A percentile compares a stretch with the other conserved stretches of the same genome.
These are phyloP conservation scores for Teunomyces cretensis DNA, from an alignment of 805 yeast genomes.

Conservation along the genomic window DNA sequence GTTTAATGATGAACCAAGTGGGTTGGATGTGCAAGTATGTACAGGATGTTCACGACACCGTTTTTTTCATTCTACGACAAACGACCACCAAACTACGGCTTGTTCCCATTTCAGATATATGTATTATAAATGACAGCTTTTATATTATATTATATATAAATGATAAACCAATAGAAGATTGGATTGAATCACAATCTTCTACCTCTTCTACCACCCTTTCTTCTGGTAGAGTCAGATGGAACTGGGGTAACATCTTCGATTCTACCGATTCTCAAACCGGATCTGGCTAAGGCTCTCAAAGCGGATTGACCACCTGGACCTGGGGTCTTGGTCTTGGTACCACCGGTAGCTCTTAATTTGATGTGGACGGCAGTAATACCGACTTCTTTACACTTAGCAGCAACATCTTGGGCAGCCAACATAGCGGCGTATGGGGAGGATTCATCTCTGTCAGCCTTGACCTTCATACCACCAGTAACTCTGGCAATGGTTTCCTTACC, in stretches of 20 bases:
- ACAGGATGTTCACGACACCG: no score
- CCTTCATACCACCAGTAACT: slow-evolving; percentile 99
- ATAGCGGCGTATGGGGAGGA: slow-evolving; percentile 99
- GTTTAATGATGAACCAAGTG: background rate
- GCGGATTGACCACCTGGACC: slow-evolving; percentile 99
- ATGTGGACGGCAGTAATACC: slow-evolving; percentile 99
- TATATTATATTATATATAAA: slow-evolving; percentile 4
- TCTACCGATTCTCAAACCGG: slow-evolving; percentile 99
- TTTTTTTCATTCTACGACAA: no score
- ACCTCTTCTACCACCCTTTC: slow-evolving; percentile 99
- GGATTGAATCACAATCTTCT: slow-evolving; percentile 79
- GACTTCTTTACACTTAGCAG: slow-evolving; percentile 98
- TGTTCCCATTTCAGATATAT: background rate
- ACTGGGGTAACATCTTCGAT: slow-evolving; percentile 99
- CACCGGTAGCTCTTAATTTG: slow-evolving; percentile 99
- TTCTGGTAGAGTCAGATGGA: slow-evolving; percentile 99
- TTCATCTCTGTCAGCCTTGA: slow-evolving; percentile 99
- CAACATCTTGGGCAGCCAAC: slow-evolving; percentile 99
- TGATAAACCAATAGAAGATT: slow-evolving; percentile 4
- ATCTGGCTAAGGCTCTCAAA: slow-evolving; percentile 98
- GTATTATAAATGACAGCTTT: slow-evolving; percentile 2
- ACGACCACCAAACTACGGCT: no score
- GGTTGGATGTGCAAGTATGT: no score
- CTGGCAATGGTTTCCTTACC: slow-evolving; percentile 99
- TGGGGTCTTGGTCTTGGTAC: slow-evolving; percentile 99